Evolutionary conservation across 2,329 filamentous ascomycete genomes (phyloP).

Genomic region (Aureobasidium sp.): DNA sequence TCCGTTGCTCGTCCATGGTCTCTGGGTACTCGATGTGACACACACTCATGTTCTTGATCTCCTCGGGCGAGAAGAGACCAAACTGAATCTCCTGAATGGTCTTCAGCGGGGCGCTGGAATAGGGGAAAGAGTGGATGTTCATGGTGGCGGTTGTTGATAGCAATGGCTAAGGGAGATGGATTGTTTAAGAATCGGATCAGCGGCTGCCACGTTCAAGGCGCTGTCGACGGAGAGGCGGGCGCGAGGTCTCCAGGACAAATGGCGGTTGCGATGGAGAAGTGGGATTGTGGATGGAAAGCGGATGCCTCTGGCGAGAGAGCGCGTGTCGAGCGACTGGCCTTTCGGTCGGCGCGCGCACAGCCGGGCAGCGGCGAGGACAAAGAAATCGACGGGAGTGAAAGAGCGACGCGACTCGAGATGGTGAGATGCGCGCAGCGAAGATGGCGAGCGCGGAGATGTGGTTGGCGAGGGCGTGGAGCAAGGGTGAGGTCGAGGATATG

Average conservation of each 20-base stretch:
- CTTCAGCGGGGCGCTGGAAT: constrained; percentile 92
- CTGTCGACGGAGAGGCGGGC: neutral
- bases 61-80: constrained; percentile 91
- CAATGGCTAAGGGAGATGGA: constrained; percentile 3
- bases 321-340: constrained; percentile 15
- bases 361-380: constrained; percentile 2
- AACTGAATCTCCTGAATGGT: constrained; percentile 99
- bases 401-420: neutral
- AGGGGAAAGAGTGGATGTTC: constrained; percentile 88
- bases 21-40: constrained; percentile 96
- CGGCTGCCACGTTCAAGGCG: constrained; percentile 4
- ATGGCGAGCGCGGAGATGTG: neutral
- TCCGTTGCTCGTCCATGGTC: constrained; percentile 95
- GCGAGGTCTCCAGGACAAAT: neutral
- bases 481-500: constrained; percentile 11
- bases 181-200: neutral
- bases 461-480: neutral
- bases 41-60: constrained; percentile 99
- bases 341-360: constrained; percentile 13
- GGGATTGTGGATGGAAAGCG: neutral
- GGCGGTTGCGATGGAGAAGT: neutral
- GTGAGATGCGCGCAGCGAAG: constrained; percentile 3
- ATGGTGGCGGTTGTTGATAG: constrained; percentile 51
- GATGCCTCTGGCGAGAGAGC: constrained; percentile 7
- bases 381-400: neutral